These are phyloP conservation scores for Penicillium paradoxum DNA, from an alignment of 495 filamentous ascomycete genomes.

Conservation along the genomic window DNA sequence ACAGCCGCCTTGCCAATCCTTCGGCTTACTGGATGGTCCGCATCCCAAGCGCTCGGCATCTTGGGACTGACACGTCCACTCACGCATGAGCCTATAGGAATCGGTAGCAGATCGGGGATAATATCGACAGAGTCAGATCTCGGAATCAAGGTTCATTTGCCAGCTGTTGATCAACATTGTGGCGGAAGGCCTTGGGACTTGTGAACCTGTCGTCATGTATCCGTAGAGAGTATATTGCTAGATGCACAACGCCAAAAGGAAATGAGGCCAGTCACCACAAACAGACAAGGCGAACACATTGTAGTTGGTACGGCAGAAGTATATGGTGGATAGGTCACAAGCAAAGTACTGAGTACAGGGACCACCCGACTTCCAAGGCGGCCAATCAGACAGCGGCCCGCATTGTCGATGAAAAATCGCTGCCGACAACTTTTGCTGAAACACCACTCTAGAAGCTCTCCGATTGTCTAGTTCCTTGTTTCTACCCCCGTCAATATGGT, in stretches of 20 bases:
- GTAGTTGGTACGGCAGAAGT: background rate
- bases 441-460: constrained; percentile 3
- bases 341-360: background rate
- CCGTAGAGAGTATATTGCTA: background rate
- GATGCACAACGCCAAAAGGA: background rate
- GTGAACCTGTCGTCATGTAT: no score
- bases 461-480: background rate
- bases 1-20: constrained; percentile 13
- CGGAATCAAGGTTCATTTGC: background rate
- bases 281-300: background rate
- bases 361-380: background rate
- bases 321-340: background rate
- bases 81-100: background rate
- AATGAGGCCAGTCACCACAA: background rate
- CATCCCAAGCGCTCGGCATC: constrained; percentile 18
- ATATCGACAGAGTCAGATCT: background rate
- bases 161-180: background rate
- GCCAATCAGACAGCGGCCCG: constrained; percentile 24
- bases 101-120: background rate
- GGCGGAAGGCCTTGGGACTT: background rate
- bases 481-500: constrained; percentile 25
- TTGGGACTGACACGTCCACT: constrained; percentile 10
- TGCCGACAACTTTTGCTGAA: background rate
- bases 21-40: constrained; percentile 2
- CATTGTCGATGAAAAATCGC: constrained; percentile 24